Base-by-base conservation (phyloP, 2,329 filamentous ascomycete genomes). In the Penicillium sp. region DNA sequence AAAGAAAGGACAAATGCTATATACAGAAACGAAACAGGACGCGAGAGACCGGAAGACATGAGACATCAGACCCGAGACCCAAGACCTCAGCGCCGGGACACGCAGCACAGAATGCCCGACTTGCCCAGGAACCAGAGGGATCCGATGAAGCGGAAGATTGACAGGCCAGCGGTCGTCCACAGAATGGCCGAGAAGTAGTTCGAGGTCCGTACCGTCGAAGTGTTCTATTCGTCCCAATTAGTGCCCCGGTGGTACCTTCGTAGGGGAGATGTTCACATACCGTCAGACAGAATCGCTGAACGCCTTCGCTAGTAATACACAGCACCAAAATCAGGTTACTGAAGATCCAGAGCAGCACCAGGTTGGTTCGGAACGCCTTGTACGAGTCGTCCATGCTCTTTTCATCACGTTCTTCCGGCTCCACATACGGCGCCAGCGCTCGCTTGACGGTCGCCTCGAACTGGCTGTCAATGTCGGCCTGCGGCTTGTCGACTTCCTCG, bases 331-430 rank as follows among this genome's bases (percentile, higher is more conserved):
- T 72, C 52, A 86, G 86, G 73, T 97, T 97, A 56, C 88, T 91
- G 74, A 96, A 95, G 60, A 97, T 84, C 92, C 92, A 97, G 5
- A 83, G 78, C 27, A 91, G 85, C 50, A 96, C 88, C 59, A 97
- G 79, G 67, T 89, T 89, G 23, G 92, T 97, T 78, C 92, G 82
- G 90, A 97, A 97, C 75, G 89, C 90, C 79, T 96, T 96, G 83
- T 97, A 97, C 28, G 89, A 95, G 70, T 97, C 92, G 64, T 97
- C 91, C 47, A 96, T 81, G 18, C 89, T 89, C 76, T 90, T 92
- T 70, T 84, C 83, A 63, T 91, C 88, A 31, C 81, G 73, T 70
- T 95, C 88, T 50, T 83, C 81, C 6, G 81, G 84, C 48, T 87
- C 79, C 56, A 89, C 81, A 73, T 83, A 95, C 4, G 90, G 89